A percentile compares a stretch with the other conserved stretches of the same genome.
These are phyloP conservation scores for Boletellus deceptivus DNA, from an alignment of 1,284 basidiomycete genomes.

Conservation along the genomic window DNA sequence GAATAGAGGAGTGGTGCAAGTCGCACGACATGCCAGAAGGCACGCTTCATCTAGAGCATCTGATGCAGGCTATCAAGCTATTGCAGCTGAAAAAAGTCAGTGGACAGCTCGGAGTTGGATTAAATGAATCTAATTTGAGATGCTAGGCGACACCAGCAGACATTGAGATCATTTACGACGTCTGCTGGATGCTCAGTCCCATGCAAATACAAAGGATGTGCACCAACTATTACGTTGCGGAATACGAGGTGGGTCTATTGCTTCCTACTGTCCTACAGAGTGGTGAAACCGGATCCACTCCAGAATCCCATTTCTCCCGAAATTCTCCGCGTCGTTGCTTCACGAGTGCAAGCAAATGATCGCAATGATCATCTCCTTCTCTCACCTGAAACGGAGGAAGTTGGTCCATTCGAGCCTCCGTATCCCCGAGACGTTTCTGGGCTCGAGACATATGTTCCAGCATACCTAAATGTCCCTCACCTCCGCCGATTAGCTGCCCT, in stretches of 20 bases:
- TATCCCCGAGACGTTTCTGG: conserved; percentile 85
- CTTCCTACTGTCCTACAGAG: background rate
- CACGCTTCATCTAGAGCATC: conserved; percentile 94
- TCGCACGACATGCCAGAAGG: conserved; percentile 99
- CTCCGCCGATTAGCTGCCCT: conserved; percentile 78
- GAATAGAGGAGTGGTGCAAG: conserved; percentile 98
- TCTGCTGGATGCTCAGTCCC: conserved; percentile 99
- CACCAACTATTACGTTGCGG: conserved; percentile 97
- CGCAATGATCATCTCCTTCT: conserved; percentile 93
- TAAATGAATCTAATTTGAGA: conserved; percentile 3
- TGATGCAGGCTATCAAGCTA: conserved; percentile 99
- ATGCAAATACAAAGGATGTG: conserved; percentile 99
- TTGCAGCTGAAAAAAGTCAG: conserved; percentile 96
- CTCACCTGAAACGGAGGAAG: conserved; percentile 93
- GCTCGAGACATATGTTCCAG: conserved; percentile 85
- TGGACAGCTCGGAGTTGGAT: background rate
- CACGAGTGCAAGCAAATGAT: conserved; percentile 91
- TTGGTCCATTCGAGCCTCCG: conserved; percentile 87
- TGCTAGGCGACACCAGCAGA: conserved; percentile 82
- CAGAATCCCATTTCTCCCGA: conserved; percentile 95
- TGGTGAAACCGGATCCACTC: conserved; percentile 6
- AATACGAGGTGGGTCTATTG: conserved; percentile 77
- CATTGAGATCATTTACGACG: conserved; percentile 98
- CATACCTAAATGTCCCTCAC: conserved; percentile 83
- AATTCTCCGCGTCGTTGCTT: conserved; percentile 94